These are phyloP conservation scores for Lentithecium fluviatile DNA, from an alignment of 495 filamentous ascomycete species.

Conservation along the genomic window DNA sequence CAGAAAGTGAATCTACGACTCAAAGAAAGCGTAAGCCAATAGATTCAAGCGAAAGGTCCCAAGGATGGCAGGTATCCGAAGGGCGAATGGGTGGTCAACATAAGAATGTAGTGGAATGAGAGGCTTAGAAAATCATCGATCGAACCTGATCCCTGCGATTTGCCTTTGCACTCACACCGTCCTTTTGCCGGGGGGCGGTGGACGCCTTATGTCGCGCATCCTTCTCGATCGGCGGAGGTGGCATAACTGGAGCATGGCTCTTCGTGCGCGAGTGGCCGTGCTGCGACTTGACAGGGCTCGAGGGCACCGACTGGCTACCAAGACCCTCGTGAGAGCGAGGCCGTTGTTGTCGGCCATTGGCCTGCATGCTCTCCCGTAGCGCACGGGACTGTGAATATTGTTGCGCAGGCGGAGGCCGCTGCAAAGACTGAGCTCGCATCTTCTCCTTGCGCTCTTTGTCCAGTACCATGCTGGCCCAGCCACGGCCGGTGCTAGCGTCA, in stretches of 20 bases:
- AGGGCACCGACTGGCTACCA: conserved; percentile 27
- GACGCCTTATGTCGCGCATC: conserved; percentile 12
- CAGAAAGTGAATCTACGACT: too few relatives aligned
- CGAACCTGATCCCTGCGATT: conserved; percentile 31
- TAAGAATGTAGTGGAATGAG: background rate
- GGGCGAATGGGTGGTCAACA: background rate
- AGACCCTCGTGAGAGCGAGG: conserved; percentile 25
- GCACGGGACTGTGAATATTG: conserved; percentile 36
- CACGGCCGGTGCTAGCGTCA: conserved; percentile 48
- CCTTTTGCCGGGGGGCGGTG: background rate
- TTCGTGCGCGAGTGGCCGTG: conserved; percentile 21
- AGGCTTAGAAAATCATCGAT: conserved; percentile 37
- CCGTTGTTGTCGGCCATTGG: conserved; percentile 7
- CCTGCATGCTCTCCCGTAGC: conserved; percentile 18
- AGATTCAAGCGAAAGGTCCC: too few relatives aligned
- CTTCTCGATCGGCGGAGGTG: conserved; percentile 33
- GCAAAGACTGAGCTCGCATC: too few relatives aligned
- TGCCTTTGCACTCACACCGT: background rate
- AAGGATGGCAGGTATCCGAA: too few relatives aligned
- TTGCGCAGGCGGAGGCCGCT: conserved; percentile 8
- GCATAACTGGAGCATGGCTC: conserved; percentile 9
- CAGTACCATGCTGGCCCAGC: conserved; percentile 87
- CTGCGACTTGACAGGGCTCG: conserved; percentile 32
- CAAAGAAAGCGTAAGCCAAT: too few relatives aligned
- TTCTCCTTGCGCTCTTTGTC: conserved; percentile 43